Evolutionary conservation across 1,284 basidiomycete species (phyloP).

Genomic region (Rhodotorula sp.): DNA sequence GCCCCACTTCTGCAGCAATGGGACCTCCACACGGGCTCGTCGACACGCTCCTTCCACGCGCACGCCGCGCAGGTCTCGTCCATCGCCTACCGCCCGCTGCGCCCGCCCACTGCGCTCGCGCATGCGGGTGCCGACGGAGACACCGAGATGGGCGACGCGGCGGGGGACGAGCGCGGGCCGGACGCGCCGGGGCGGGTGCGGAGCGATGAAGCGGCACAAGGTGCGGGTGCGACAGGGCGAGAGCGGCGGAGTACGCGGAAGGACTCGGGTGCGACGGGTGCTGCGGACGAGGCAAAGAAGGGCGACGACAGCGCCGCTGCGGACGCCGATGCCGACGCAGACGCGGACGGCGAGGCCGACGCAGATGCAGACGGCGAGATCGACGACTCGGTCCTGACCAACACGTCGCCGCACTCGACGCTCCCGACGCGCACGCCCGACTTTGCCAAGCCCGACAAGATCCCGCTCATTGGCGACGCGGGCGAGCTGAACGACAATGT

Average conservation of each 20-base stretch:
- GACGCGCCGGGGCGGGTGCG: slow-evolving; percentile 34
- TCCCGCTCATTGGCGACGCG: slow-evolving; percentile 40
- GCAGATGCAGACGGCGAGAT: slow-evolving; percentile 27
- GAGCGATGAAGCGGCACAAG: slow-evolving; percentile 14
- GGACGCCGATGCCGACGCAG: slow-evolving; percentile 62
- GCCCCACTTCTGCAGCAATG: slow-evolving; percentile 68
- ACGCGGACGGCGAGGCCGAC: slow-evolving; percentile 48
- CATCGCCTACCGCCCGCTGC: slow-evolving; percentile 71
- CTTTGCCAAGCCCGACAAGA: background rate
- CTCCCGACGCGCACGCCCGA: slow-evolving; percentile 19
- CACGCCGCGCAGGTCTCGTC: slow-evolving; percentile 86
- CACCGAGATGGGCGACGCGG: slow-evolving; percentile 42
- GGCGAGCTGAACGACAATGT: slow-evolving; percentile 73
- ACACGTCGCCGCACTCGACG: slow-evolving; percentile 14
- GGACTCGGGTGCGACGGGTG: slow-evolving; percentile 42
- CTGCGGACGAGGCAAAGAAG: slow-evolving; percentile 5
- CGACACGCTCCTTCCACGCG: slow-evolving; percentile 72
- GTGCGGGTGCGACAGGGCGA: slow-evolving; percentile 22
- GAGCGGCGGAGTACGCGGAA: background rate
- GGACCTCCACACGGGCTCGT: slow-evolving; percentile 91
- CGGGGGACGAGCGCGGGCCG: slow-evolving; percentile 42
- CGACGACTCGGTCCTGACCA: slow-evolving; percentile 4
- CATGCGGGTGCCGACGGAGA: slow-evolving; percentile 35
- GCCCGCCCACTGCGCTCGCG: slow-evolving; percentile 48
- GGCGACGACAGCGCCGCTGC: slow-evolving; percentile 48